Conservation (phyloP, 2,329 filamentous ascomycete species). For the Trichoderma endophyticum region DNA sequence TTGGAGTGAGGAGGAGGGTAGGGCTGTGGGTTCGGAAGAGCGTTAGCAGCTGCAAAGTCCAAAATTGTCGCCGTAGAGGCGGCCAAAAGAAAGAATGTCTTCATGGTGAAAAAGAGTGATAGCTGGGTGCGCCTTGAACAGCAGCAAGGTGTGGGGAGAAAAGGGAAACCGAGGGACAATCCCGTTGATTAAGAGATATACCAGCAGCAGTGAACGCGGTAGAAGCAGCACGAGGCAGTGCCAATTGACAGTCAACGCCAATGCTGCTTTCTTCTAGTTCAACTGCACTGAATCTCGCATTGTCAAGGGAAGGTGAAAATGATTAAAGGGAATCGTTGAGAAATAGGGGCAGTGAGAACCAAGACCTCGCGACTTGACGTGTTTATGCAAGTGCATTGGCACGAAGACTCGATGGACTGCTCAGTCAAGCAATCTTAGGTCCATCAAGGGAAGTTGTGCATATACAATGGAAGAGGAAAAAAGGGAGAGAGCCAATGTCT, state of each 20-base stretch:
- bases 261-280: not conserved
- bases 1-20: slow-evolving; percentile 23
- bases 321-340: not conserved
- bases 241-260: not conserved
- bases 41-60: slow-evolving; percentile 15
- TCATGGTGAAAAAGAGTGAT: slow-evolving; percentile 2
- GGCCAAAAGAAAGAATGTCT: slow-evolving; percentile 9
- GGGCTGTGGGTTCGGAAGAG: slow-evolving; percentile 19
- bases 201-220: not conserved
- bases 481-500: slow-evolving; percentile 11
- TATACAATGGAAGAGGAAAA: not conserved
- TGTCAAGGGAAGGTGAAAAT: not conserved
- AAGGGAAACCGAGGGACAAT: not conserved
- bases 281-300: not conserved
- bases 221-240: not conserved
- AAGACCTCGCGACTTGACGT: not conserved
- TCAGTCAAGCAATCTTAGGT: not conserved
- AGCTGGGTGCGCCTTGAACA: not conserved
- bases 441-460: not conserved
- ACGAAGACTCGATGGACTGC: not conserved
- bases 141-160: not conserved
- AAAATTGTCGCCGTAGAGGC: slow-evolving; percentile 5
- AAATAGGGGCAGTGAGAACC: not conserved
- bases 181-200: not conserved
- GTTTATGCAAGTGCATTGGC: not conserved